Evolutionary conservation across 2,329 filamentous ascomycete genomes (phyloP), one percentile per base, ranked within the genome.

Genomic region (Cladosporium sphaerospermum): DNA sequence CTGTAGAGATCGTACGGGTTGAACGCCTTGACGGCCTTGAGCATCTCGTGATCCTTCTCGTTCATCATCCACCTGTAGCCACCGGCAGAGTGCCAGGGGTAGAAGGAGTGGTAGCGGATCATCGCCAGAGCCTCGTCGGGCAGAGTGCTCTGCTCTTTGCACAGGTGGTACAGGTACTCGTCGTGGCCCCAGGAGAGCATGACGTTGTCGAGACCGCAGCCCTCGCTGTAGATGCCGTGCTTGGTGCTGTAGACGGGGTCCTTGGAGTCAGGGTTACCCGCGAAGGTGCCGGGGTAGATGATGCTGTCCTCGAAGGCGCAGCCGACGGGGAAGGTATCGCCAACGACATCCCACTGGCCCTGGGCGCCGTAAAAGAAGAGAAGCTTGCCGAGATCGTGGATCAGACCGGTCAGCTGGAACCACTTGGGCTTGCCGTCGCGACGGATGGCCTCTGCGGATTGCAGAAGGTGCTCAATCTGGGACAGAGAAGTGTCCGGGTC

Each of bases 21-120:
- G 72, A 96, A 95, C 0, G 87, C 88, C 69, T 82, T 80, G 46
- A 95, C 89, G 8, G 89, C 89, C 65, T 82, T 81, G 62, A 95
- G 74, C 84, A 95, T 90, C 63, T 79, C 78, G 69, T 85, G 73
- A 63, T 96, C 90, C 67, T 90, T 85, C 56, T 86, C 83, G 68
- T 85, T 80, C 89, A 95, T 95, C 69, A 95, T 80, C 71, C 89
- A 82, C 56, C 72, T 71, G 73, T 96, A 96, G 6, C 88, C 89
- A 52, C 85, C 85, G 69, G 86, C 84, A 56, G 78, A 82, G 73
- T 95, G 90, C 90, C 89, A 96, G 13, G 90, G 85, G 72, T 96
- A 96, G 73, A 95, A 95, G 5, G 84, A 89, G 73, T 96, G 90
- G 73, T 95, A 95, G 53, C 90, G 78, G 68, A 96, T 93, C 88